These are phyloP conservation scores for Polyporus tsugae DNA, from an alignment of 1,284 basidiomycete genomes.

Conservation along the genomic window DNA sequence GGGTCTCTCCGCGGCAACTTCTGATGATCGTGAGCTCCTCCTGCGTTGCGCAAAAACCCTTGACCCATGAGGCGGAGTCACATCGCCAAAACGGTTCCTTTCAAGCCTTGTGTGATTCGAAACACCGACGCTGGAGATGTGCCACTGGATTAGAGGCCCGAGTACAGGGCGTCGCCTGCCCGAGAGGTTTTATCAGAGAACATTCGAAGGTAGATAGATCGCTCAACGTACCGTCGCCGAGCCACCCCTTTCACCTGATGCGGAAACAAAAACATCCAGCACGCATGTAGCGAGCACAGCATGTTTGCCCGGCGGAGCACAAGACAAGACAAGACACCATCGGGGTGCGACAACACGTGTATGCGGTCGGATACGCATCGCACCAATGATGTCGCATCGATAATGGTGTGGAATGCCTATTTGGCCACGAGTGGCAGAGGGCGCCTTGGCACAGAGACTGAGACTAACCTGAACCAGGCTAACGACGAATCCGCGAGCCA, in stretches of 20 bases:
- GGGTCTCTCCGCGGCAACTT: neutral
- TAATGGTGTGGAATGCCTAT: neutral
- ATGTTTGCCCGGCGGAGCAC: neutral
- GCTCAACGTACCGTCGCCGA: neutral
- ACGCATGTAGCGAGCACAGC: constrained; percentile 1
- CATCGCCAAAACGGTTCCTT: neutral
- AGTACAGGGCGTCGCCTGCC: neutral
- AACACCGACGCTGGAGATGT: neutral
- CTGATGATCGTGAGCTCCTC: constrained; percentile 17
- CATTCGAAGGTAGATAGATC: neutral
- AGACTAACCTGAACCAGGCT: neutral
- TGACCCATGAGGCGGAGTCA: constrained; percentile 6
- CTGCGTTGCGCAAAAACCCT: neutral
- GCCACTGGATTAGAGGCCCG: neutral
- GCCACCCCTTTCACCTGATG: neutral
- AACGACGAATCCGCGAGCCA: neutral
- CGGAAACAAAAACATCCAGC: constrained; percentile 8
- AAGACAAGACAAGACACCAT: neutral
- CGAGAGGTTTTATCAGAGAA: too few species aligned
- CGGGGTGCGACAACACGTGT: neutral
- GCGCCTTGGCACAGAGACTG: neutral
- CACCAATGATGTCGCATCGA: neutral
- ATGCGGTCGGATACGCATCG: neutral
- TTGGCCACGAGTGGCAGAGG: neutral
- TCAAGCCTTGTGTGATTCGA: neutral